Evolutionary conservation across 2,329 filamentous ascomycete genomes (phyloP).

Genomic region (Pseudocercospora macadamiae): DNA sequence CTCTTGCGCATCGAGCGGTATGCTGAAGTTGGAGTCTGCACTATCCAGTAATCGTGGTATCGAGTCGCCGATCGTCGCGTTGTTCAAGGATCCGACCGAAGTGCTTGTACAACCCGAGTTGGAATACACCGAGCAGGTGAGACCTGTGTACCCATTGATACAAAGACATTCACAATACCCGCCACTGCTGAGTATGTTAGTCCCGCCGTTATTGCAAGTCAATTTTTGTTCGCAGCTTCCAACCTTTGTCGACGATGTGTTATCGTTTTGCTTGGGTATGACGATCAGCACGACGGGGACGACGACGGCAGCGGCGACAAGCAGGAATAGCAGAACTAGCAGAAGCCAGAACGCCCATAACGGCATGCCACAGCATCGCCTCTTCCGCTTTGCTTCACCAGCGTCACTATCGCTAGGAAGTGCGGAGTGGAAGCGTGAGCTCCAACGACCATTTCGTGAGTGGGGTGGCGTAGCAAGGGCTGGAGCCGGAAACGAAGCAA

Average conservation of each 20-base stretch:
- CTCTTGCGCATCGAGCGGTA: constrained; percentile 70
- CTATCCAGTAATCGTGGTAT: constrained; percentile 73
- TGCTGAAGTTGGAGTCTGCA: constrained; percentile 69
- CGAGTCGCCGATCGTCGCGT: constrained; percentile 79
- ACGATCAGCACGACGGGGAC: constrained; percentile 71
- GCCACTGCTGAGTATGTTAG: constrained; percentile 65
- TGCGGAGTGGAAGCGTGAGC: constrained; percentile 25
- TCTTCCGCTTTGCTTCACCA: constrained; percentile 40
- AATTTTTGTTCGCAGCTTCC: constrained; percentile 63
- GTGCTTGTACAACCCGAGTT: constrained; percentile 62
- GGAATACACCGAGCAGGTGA: constrained; percentile 55
- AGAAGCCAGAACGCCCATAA: constrained; percentile 74
- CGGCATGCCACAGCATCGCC: constrained; percentile 82
- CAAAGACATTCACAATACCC: constrained; percentile 81
- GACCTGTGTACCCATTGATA: constrained; percentile 79
- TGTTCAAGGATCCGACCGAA: constrained; percentile 50
- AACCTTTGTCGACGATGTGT: constrained; percentile 38
- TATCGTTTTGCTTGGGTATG: constrained; percentile 54
- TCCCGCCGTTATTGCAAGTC: constrained; percentile 78
- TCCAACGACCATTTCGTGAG: constrained; percentile 22
- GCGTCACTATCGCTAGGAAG: constrained; percentile 37
- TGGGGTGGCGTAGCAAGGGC: constrained; percentile 41
- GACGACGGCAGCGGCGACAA: constrained; percentile 79
- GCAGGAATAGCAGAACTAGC: constrained; percentile 66
- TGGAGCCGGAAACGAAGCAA: constrained; percentile 67